Conservation (phyloP, 306 rosid species). For the Chamaecrista fasciculata region DNA sequence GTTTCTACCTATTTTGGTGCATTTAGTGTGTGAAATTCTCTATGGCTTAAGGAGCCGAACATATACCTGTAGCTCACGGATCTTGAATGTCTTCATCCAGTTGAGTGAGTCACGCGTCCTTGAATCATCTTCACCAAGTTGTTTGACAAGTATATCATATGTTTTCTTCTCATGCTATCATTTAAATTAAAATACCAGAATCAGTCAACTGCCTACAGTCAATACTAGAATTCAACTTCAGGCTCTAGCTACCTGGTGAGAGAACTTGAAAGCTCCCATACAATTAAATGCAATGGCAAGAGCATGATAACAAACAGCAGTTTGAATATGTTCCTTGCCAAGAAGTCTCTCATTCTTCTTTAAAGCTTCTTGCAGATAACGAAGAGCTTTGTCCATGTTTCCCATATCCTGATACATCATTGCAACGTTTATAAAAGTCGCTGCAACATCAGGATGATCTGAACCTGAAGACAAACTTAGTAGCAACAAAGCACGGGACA, state of each 20-base stretch:
- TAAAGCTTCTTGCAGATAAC: conserved; percentile 97
- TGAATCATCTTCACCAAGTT: conserved; percentile 93
- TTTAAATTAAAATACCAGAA: conserved; percentile 24
- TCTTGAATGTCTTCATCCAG: conserved; percentile 95
- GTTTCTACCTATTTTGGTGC: neutral
- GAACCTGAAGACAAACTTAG: conserved; percentile 94
- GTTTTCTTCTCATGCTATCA: conserved; percentile 95
- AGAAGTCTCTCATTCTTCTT: conserved; percentile 96
- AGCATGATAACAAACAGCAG: conserved; percentile 99
- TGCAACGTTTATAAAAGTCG: conserved; percentile 89
- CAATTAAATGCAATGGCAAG: conserved; percentile 96
- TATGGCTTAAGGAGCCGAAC: neutral
- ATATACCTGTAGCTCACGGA: conserved; percentile 89
- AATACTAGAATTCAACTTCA: neutral
- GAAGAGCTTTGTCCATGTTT: conserved; percentile 94
- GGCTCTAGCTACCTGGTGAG: conserved; percentile 71
- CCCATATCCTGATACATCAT: conserved; percentile 99
- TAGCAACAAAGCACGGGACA: conserved; percentile 94
- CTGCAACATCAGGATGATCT: conserved; percentile 98
- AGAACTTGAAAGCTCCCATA: conserved; percentile 96
- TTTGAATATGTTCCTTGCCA: conserved; percentile 96
- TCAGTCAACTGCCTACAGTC: conserved; percentile 7
- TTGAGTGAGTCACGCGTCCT: conserved; percentile 89
- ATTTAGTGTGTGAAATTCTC: no score
- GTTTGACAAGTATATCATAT: conserved; percentile 92